Conservation (phyloP, 306 rosid species). For the Castanopsis chinensis region DNA sequence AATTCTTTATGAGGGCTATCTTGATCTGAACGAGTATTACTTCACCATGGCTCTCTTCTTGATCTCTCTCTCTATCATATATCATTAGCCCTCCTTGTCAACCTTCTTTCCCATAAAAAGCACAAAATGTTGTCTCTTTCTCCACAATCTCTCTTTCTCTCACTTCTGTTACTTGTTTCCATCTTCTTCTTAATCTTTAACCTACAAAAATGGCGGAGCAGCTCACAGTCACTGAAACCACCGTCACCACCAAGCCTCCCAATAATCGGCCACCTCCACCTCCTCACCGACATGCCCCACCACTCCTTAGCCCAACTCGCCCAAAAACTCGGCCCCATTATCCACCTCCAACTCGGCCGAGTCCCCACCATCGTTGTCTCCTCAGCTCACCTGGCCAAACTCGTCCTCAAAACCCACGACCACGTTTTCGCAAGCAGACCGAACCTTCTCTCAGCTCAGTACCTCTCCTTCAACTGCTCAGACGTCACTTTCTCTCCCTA, state of each 20-base stretch:
- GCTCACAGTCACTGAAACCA: conserved; percentile 4
- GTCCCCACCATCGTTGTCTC: conserved; percentile 33
- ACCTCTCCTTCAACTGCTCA: conserved; percentile 43
- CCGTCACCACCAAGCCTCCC: conserved; percentile 39
- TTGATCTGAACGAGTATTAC: too few relatives aligned
- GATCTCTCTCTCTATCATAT: too few relatives aligned
- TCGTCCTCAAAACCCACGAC: conserved; percentile 39
- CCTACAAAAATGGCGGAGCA: background rate
- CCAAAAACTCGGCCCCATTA: conserved; percentile 34
- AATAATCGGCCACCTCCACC: conserved; percentile 43
- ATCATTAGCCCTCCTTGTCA: too few relatives aligned
- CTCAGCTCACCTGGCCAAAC: conserved; percentile 31
- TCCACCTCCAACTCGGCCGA: conserved; percentile 38
- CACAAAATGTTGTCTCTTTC: background rate
- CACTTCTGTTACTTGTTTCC: background rate
- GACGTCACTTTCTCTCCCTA: conserved; percentile 43
- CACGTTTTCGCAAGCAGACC: conserved; percentile 38
- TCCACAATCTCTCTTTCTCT: background rate
- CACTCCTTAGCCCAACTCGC: conserved; percentile 14
- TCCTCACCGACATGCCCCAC: conserved; percentile 27
- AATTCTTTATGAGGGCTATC: too few relatives aligned
- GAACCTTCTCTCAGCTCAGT: conserved; percentile 31
- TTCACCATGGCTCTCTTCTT: too few relatives aligned
- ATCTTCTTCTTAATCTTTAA: background rate
- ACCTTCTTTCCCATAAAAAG: too few relatives aligned